Evolutionary conservation across 306 rosid species (phyloP).

Genomic region (Psophocarpus tetragonolobus): DNA sequence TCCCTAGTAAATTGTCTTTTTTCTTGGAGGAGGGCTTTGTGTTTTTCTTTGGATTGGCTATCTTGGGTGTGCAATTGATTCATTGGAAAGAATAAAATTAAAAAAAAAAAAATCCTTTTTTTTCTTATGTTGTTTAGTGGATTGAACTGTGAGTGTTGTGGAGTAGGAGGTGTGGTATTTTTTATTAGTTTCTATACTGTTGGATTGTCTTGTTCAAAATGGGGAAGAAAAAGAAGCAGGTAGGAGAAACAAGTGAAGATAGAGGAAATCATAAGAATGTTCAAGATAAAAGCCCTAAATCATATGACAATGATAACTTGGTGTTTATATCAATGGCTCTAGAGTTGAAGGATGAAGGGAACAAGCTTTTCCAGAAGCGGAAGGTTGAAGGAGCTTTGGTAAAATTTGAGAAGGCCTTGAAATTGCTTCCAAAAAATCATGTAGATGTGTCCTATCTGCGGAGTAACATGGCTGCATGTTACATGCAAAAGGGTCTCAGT

Average conservation of each 20-base stretch:
- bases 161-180: constrained; percentile 21
- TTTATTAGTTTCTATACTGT: constrained; percentile 29
- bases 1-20: not conserved
- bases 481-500: constrained; percentile 83
- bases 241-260: constrained; percentile 50
- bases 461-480: constrained; percentile 92
- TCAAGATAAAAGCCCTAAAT: constrained; percentile 46
- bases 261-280: constrained; percentile 15
- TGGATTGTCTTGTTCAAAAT: constrained; percentile 50
- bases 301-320: constrained; percentile 57
- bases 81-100: not conserved
- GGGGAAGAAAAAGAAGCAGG: constrained; percentile 77
- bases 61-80: constrained; percentile 7
- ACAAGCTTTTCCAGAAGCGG: constrained; percentile 77
- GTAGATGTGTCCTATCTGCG: constrained; percentile 76
- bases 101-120: not conserved
- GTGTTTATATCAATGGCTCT: constrained; percentile 62
- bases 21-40: constrained; percentile 19
- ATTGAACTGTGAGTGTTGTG: constrained; percentile 35
- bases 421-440: constrained; percentile 77
- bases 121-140: constrained; percentile 32
- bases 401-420: constrained; percentile 79
- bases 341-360: constrained; percentile 83
- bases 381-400: constrained; percentile 76
- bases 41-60: constrained; percentile 19